phyloP scores from a whole-genome alignment of 75 land plant species.

The Pseudotsuga menziesii region DNA sequence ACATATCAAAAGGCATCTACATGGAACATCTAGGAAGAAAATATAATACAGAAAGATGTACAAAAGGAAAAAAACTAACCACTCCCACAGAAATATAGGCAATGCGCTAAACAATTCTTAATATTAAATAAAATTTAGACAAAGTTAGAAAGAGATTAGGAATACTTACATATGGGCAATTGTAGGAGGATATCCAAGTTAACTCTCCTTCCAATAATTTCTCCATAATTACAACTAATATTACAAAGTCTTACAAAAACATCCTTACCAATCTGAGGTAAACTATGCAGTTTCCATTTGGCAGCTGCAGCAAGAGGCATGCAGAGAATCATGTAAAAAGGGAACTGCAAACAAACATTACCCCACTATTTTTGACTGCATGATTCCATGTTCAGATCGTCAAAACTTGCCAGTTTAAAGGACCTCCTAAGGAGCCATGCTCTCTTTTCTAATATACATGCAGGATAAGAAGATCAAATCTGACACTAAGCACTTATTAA shows the following conservation, averaged over 20 bases:
- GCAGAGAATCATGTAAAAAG: not conserved
- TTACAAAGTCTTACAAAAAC: conserved; percentile 2
- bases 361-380: not conserved
- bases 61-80: not conserved
- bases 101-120: not conserved
- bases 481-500: not conserved
- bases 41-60: not conserved
- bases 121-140: not conserved
- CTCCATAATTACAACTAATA: not conserved
- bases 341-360: not conserved
- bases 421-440: not conserved
- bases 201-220: not conserved
- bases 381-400: not conserved
- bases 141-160: not conserved
- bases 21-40: not conserved
- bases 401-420: not conserved
- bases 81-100: not conserved
- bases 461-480: not conserved
- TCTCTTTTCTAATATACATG: conserved; percentile 5
- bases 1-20: not conserved
- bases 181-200: not conserved
- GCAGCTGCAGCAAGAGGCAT: not conserved
- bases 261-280: not conserved
- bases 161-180: not conserved
- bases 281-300: not conserved